Evolutionary conservation across 306 rosid species (phyloP), one percentile per base, ranked within the genome.

Genomic region (Gastrolobium villosum): DNA sequence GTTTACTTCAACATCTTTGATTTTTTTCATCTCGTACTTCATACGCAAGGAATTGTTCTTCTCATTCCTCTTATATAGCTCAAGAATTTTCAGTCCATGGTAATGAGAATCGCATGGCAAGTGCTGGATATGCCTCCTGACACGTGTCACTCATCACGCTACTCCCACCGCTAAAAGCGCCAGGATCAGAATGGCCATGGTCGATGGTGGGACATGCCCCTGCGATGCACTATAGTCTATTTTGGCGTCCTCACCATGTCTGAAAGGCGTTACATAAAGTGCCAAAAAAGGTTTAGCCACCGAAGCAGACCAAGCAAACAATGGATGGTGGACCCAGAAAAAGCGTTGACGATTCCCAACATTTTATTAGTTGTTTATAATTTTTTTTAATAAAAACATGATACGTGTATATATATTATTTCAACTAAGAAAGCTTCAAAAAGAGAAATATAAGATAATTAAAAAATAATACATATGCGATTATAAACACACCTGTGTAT

Each of bases 341-440:
- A 69, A 31, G n/a, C 77, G 54, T 45, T 46, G 77, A 70, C 70
- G 77, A 57, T 78, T 78, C 71, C 45, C 6, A 11, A 67, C 68
- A 50, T 48, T 32, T 13, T 36, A 41, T 55, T 26, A 0, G 9
- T 20, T 7, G 2, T 26, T 54, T 26, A 14, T 53, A n/a, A n/a
- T n/a, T n/a, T n/a, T n/a, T n/a, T n/a, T n/a, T n/a, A n/a, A n/a
- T n/a, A n/a, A n/a, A n/a, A n/a, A n/a, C 26, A 48, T 48, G 54
- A 48, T 48, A 4, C 3, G 2, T 48, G 26, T 20, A 20, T 20
- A 20, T 20, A 20, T 20, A 20, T 20, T 20, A 20, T 20, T 20
- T 20, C 26, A 20, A 20, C 26, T 20, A 20, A 20, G 26, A 20
- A 0, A 20, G 26, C 26, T 20, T 20, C 26, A 20, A 20, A 20